Percentiles rank a stretch among this genome's conserved stretches.
Conservation (phyloP, 768 basidiomycete species). For the Tubosaeta sp. region DNA sequence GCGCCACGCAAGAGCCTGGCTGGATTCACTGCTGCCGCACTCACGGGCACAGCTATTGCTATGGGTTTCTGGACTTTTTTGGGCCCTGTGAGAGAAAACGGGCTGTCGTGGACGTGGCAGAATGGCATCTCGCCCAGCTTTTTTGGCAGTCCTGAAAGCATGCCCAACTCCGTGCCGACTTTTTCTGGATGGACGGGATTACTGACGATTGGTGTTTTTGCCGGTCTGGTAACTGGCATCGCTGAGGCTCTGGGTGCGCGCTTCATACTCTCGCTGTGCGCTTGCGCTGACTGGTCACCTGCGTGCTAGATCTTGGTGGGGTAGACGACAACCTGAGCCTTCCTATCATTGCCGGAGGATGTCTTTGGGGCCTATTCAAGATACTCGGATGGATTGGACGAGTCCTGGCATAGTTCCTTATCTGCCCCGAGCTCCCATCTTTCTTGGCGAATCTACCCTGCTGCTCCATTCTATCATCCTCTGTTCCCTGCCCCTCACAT, state of each 20-base stretch:
- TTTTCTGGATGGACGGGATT: conserved; percentile 42
- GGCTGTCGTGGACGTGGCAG: conserved; percentile 56
- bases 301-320: conserved; percentile 64
- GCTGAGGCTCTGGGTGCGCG: conserved; percentile 85
- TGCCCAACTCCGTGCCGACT: not conserved
- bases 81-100: conserved; percentile 43
- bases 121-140: conserved; percentile 39
- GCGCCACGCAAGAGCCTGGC: conserved; percentile 82
- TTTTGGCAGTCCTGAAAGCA: conserved; percentile 2
- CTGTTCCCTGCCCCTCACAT: not conserved
- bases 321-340: conserved; percentile 89
- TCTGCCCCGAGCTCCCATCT: not conserved
- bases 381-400: conserved; percentile 33
- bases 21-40: conserved; percentile 72
- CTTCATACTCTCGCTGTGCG: conserved; percentile 1
- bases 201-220: conserved; percentile 50
- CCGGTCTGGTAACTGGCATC: conserved; percentile 77
- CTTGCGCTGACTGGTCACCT: not conserved
- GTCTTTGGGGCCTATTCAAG: conserved; percentile 54
- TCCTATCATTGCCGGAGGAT: conserved; percentile 80
- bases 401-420: conserved; percentile 11
- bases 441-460: not conserved
- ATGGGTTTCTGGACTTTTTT: conserved; percentile 67
- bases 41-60: conserved; percentile 68
- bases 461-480: not conserved